These are phyloP conservation scores for Penicillium sp. DNA, from an alignment of 2,329 filamentous ascomycete genomes.

Conservation along the genomic window DNA sequence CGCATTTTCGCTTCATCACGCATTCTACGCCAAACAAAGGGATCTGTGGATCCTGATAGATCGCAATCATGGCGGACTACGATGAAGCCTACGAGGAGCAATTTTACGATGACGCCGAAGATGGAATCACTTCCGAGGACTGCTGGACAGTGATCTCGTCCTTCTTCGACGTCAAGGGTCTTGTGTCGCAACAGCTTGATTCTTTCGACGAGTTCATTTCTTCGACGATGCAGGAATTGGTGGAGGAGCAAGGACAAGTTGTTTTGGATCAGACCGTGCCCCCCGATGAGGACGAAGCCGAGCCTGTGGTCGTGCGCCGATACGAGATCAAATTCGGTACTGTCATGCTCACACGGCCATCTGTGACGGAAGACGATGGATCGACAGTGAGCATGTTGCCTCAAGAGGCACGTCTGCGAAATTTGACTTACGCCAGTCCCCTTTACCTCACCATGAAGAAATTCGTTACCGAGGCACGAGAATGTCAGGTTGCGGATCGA, in stretches of 20 bases:
- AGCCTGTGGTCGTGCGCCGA: conserved; percentile 76
- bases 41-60: background rate
- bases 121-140: conserved; percentile 88
- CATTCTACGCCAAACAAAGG: background rate
- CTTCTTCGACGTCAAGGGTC: conserved; percentile 92
- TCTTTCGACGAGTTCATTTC: conserved; percentile 97
- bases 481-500: conserved; percentile 66
- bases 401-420: conserved; percentile 91
- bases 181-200: conserved; percentile 95
- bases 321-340: conserved; percentile 94
- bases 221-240: conserved; percentile 88
- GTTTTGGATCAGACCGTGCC: conserved; percentile 91
- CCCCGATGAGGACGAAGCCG: conserved; percentile 62
- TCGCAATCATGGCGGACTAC: conserved; percentile 48
- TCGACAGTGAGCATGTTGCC: conserved; percentile 79
- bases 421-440: conserved; percentile 89
- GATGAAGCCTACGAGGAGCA: conserved; percentile 63
- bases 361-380: conserved; percentile 89
- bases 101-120: conserved; percentile 61
- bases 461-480: conserved; percentile 74
- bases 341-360: conserved; percentile 80
- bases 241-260: conserved; percentile 84
- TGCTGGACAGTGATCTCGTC: conserved; percentile 97
- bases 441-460: conserved; percentile 86
- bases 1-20: background rate